phyloP scores from a whole-genome alignment of 345 rosid genomes.

The Aurinia saxatilis region DNA sequence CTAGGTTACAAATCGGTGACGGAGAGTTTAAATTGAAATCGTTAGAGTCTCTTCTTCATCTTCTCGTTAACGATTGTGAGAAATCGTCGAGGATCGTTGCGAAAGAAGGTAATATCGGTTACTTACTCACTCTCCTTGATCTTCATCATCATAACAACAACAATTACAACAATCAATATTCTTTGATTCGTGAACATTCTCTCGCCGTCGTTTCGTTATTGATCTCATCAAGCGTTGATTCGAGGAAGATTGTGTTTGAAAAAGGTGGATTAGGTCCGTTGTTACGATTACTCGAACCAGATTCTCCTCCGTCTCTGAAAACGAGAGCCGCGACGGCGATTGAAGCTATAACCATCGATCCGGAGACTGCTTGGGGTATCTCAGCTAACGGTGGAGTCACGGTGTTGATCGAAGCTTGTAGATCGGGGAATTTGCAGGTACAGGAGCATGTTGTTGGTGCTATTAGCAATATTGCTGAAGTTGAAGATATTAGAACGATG shows the following conservation, averaged over 20 bases:
- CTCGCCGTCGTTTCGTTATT: constrained; percentile 52
- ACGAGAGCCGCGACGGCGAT: constrained; percentile 63
- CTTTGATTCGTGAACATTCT: constrained; percentile 56
- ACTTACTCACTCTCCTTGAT: constrained; percentile 58
- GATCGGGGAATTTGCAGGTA: constrained; percentile 46
- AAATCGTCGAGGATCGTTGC: constrained; percentile 51
- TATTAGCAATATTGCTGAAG: constrained; percentile 48
- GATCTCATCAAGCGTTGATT: constrained; percentile 48
- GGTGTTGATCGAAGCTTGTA: constrained; percentile 52
- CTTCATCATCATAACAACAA: constrained; percentile 20
- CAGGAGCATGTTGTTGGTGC: constrained; percentile 58
- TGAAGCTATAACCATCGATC: constrained; percentile 62
- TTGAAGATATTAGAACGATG: constrained; percentile 47
- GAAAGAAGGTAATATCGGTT: constrained; percentile 62
- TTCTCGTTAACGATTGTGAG: constrained; percentile 42
- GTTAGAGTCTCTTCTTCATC: constrained; percentile 56
- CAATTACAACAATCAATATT: constrained; percentile 3
- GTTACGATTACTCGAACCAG: constrained; percentile 52
- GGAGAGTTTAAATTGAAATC: constrained; percentile 70
- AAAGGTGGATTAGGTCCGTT: constrained; percentile 74
- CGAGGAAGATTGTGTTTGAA: constrained; percentile 57
- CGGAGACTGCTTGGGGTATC: constrained; percentile 66
- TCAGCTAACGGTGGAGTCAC: constrained; percentile 65
- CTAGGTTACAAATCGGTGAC: constrained; percentile 76
- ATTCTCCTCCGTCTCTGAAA: constrained; percentile 45